These are phyloP conservation scores for Eremothecium cymbalariae DNA, from an alignment of 1,139 yeast genomes.

Conservation along the genomic window DNA sequence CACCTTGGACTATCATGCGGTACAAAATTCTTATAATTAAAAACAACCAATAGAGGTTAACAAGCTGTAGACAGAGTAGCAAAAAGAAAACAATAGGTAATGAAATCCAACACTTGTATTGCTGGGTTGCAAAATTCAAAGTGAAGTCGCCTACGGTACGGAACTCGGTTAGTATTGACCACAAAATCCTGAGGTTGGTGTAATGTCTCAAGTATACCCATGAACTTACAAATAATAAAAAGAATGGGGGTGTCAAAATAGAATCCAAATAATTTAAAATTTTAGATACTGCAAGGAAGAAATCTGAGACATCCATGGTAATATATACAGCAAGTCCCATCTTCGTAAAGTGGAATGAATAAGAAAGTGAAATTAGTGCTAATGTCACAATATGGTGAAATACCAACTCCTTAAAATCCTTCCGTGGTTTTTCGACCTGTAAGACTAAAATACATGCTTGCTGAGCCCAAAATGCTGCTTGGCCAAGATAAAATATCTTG, in stretches of 20 bases:
- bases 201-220: conserved; percentile 92
- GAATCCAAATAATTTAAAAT: conserved; percentile 77
- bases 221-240: conserved; percentile 52
- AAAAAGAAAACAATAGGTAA: conserved; percentile 79
- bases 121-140: conserved; percentile 84
- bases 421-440: conserved; percentile 90
- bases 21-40: conserved; percentile 70
- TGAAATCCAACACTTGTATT: conserved; percentile 93
- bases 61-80: conserved; percentile 71
- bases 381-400: conserved; percentile 91
- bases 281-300: conserved; percentile 77
- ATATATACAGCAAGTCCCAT: conserved; percentile 87
- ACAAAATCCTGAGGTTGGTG: conserved; percentile 67
- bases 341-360: conserved; percentile 92
- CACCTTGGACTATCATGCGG: conserved; percentile 49
- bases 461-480: conserved; percentile 97
- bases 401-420: conserved; percentile 83
- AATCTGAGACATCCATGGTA: conserved; percentile 94
- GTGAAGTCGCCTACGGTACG: conserved; percentile 72
- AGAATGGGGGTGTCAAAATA: conserved; percentile 53
- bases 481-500: conserved; percentile 78
- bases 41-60: conserved; percentile 80
- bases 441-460: conserved; percentile 75
- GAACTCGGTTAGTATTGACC: conserved; percentile 86
- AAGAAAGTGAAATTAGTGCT: conserved; percentile 80